A percentile compares a stretch with the other conserved stretches of the same genome.
Conservation (phyloP, 108 stramenopile species). For the Parietichytrium sp. region DNA sequence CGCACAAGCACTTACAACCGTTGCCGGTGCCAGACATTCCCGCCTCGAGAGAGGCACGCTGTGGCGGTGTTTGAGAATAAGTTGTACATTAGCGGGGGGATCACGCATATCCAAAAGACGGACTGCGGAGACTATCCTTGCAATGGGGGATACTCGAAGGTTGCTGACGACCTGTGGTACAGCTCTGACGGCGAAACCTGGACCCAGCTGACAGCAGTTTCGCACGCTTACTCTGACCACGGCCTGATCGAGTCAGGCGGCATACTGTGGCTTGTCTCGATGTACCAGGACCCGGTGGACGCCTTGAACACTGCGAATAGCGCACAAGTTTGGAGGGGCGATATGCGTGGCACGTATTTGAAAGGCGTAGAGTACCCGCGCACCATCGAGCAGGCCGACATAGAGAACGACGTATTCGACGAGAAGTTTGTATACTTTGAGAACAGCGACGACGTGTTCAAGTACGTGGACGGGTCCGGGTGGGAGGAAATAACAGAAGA, state of each 20-base stretch:
- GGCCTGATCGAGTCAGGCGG: not conserved
- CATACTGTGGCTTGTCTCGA: conserved; percentile 33
- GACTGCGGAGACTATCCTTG: conserved; percentile 54
- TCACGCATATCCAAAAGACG: conserved; percentile 46
- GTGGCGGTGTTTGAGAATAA: conserved; percentile 42
- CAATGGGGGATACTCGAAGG: conserved; percentile 51
- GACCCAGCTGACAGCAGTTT: conserved; percentile 41
- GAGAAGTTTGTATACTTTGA: conserved; percentile 1
- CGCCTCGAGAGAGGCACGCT: conserved; percentile 51
- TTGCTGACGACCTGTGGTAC: conserved; percentile 52
- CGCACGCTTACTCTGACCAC: conserved; percentile 40
- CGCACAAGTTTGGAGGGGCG: conserved; percentile 22
- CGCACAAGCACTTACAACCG: not conserved
- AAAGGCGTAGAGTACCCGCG: conserved; percentile 36
- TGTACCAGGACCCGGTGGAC: conserved; percentile 3
- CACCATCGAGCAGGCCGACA: not conserved
- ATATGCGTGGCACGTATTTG: conserved; percentile 41
- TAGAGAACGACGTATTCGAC: not conserved
- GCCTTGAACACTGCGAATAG: not conserved
- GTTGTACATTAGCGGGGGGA: conserved; percentile 53
- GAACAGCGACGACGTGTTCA: not conserved
- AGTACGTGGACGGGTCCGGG: not conserved
- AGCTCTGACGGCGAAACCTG: conserved; percentile 49
- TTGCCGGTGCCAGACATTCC: conserved; percentile 57
- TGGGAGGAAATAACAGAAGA: not conserved